Conservation (phyloP, 2,329 filamentous ascomycete species). For the Penicillium sumatraense region DNA sequence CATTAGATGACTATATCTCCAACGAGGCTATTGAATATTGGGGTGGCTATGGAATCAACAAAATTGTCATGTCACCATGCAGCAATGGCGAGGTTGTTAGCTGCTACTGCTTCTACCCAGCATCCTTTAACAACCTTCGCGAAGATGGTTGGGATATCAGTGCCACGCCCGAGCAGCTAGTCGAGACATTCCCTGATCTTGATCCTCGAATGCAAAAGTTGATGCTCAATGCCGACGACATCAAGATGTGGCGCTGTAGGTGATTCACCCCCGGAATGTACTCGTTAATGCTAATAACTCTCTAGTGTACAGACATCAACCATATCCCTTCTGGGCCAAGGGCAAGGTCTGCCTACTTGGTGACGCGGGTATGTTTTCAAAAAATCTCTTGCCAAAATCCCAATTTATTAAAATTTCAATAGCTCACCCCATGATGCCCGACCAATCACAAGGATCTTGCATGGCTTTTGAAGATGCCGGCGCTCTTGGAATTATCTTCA, state of each 20-base stretch:
- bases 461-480: constrained; percentile 49
- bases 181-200: constrained; percentile 27
- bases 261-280: not conserved
- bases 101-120: constrained; percentile 47
- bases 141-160: constrained; percentile 32
- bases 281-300: not conserved
- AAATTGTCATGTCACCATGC: constrained; percentile 48
- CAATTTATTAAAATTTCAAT: not conserved
- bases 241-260: constrained; percentile 33
- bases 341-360: constrained; percentile 34
- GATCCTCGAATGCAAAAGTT: constrained; percentile 27
- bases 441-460: constrained; percentile 41
- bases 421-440: constrained; percentile 41
- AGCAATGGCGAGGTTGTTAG: constrained; percentile 41
- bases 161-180: constrained; percentile 25
- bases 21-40: constrained; percentile 36
- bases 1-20: constrained; percentile 38
- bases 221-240: constrained; percentile 29
- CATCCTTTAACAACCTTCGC: constrained; percentile 23
- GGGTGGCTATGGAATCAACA: constrained; percentile 45
- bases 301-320: constrained; percentile 31
- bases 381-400: not conserved
- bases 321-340: constrained; percentile 35
- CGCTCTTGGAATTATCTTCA: constrained; percentile 43
- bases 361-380: constrained; percentile 29